Percentiles rank a stretch among this genome's conserved stretches.
Conservation (phyloP, 2,329 filamentous ascomycete species). For the Leptographium lundbergii region DNA sequence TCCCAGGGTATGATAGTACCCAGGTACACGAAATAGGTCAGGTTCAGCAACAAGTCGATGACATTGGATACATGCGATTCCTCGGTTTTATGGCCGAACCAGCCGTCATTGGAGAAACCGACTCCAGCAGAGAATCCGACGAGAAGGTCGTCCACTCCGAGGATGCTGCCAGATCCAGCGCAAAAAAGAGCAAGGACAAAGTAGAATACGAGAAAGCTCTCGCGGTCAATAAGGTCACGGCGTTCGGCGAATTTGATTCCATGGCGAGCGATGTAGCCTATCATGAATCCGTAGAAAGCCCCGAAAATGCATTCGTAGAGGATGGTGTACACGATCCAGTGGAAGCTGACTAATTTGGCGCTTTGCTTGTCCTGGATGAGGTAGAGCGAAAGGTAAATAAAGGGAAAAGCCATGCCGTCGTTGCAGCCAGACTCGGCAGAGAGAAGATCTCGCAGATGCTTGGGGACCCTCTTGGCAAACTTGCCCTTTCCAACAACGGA, state of each 20-base stretch:
- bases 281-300: slow-evolving; percentile 70
- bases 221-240: slow-evolving; percentile 77
- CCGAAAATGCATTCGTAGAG: slow-evolving; percentile 95
- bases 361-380: slow-evolving; percentile 69
- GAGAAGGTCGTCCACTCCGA: slow-evolving; percentile 86
- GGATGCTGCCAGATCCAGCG: slow-evolving; percentile 79
- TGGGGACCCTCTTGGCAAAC: slow-evolving; percentile 93
- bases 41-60: slow-evolving; percentile 90
- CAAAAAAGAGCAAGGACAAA: slow-evolving; percentile 94
- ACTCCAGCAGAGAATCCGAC: slow-evolving; percentile 92
- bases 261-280: slow-evolving; percentile 85
- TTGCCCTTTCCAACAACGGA: slow-evolving; percentile 98
- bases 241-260: slow-evolving; percentile 81
- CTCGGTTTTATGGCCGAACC: slow-evolving; percentile 97
- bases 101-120: slow-evolving; percentile 98
- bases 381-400: slow-evolving; percentile 86
- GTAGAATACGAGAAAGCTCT: slow-evolving; percentile 97
- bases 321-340: slow-evolving; percentile 84
- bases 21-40: slow-evolving; percentile 96
- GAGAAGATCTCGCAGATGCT: slow-evolving; percentile 88
- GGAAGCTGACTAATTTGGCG: slow-evolving; percentile 55
- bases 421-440: slow-evolving; percentile 98
- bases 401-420: slow-evolving; percentile 98
- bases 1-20: slow-evolving; percentile 96
- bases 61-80: slow-evolving; percentile 99